These are phyloP conservation scores for Hypoxylon rubiginosum DNA, from an alignment of 2,329 filamentous ascomycete species.

Conservation along the genomic window DNA sequence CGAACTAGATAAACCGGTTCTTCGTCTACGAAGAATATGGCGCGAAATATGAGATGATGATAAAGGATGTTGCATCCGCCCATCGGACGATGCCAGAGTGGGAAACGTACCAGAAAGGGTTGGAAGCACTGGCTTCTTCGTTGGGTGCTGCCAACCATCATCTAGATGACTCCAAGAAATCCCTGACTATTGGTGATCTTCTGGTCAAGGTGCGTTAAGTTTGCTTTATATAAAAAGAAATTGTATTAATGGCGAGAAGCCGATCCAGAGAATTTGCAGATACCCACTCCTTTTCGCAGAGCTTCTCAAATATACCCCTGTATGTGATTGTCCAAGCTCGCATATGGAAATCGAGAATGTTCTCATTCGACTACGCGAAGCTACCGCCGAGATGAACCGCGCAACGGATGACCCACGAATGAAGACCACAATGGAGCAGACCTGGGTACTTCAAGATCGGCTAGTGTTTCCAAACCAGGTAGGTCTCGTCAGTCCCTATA, in stretches of 20 bases:
- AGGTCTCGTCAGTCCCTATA: constrained; percentile 46
- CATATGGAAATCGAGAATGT: constrained; percentile 84
- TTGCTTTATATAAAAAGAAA: neutral
- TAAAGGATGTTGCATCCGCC: constrained; percentile 78
- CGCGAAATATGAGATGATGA: constrained; percentile 88
- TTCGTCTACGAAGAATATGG: constrained; percentile 93
- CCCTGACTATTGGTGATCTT: constrained; percentile 85
- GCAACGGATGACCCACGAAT: constrained; percentile 82
- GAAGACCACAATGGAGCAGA: constrained; percentile 80
- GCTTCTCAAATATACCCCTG: constrained; percentile 84
- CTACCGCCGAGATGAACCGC: constrained; percentile 83
- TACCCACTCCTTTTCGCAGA: constrained; percentile 91
- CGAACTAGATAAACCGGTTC: constrained; percentile 79
- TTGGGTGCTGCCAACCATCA: constrained; percentile 77
- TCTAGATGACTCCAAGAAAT: constrained; percentile 75
- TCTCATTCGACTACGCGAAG: constrained; percentile 77
- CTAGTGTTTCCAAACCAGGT: constrained; percentile 81
- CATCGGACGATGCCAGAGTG: constrained; percentile 79
- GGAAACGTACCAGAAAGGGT: constrained; percentile 84
- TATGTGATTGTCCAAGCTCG: constrained; percentile 85
- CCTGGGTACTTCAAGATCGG: constrained; percentile 86
- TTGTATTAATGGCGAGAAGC: constrained; percentile 65
- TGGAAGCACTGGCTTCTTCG: constrained; percentile 84
- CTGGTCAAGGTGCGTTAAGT: constrained; percentile 80
- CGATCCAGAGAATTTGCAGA: constrained; percentile 91